Evolutionary conservation across 2,329 filamentous ascomycete species (phyloP).

Genomic region (Ascochyta lentis): DNA sequence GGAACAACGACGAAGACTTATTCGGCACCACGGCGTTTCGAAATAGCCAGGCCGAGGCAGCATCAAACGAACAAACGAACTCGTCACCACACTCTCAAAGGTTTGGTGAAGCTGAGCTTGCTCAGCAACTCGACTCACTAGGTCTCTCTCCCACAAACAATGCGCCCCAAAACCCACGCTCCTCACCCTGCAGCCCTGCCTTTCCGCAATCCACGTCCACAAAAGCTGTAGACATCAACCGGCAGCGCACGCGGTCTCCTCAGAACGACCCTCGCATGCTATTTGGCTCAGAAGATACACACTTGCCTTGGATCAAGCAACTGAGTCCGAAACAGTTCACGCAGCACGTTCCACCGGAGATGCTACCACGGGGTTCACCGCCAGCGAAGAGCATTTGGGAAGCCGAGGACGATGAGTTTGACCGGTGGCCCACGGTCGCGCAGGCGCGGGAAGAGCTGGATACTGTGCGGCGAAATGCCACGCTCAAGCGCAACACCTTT

Average conservation of each 20-base stretch:
- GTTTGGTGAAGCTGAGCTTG: not conserved
- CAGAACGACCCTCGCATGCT: conserved; percentile 3
- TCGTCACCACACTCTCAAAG: not conserved
- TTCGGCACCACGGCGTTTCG: not conserved
- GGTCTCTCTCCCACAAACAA: not conserved
- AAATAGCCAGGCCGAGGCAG: not conserved
- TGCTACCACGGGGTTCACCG: not conserved
- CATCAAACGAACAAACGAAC: not conserved
- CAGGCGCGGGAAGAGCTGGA: conserved; percentile 8
- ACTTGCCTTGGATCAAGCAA: conserved; percentile 10
- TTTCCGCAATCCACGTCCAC: not conserved
- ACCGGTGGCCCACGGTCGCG: conserved; percentile 10
- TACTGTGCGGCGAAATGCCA: conserved; percentile 4
- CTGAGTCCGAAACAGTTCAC: conserved; percentile 10
- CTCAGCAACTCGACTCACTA: not conserved
- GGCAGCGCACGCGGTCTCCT: not conserved
- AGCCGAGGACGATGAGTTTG: conserved; percentile 23
- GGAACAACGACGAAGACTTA: not conserved
- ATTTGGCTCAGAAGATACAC: conserved; percentile 9
- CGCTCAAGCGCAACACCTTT: conserved; percentile 8
- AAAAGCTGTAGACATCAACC: not conserved
- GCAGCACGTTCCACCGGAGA: conserved; percentile 1
- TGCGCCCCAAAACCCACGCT: not conserved
- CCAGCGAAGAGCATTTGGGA: conserved; percentile 19
- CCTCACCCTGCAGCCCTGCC: not conserved